Percentiles rank a stretch among this genome's conserved stretches.
phyloP scores from a whole-genome alignment of 805 yeast genomes.

The Starmerella lactis-condensi region DNA sequence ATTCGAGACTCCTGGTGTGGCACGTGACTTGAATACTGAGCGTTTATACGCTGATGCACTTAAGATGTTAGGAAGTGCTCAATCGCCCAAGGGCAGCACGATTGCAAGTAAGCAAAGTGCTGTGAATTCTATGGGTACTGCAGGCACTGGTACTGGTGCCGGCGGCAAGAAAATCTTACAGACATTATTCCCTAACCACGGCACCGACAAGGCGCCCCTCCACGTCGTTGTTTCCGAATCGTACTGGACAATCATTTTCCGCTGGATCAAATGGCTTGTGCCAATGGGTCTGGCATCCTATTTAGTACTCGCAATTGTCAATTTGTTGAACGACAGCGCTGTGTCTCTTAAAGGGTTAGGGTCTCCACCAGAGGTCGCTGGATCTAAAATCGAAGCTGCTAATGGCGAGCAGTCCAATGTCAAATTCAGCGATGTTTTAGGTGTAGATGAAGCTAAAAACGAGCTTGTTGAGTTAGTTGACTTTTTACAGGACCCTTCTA shows the following conservation, averaged over 20 bases:
- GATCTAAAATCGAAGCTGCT: constrained; percentile 53
- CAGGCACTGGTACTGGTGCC: constrained; percentile 2
- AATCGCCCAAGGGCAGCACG: constrained; percentile 20
- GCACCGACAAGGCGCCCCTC: constrained; percentile 47
- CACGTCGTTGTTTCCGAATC: constrained; percentile 89
- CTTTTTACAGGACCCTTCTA: constrained; percentile 85
- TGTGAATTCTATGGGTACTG: constrained; percentile 1
- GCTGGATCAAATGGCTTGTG: constrained; percentile 76
- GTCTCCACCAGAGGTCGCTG: constrained; percentile 21
- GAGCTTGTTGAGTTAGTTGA: constrained; percentile 97
- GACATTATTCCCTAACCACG: constrained; percentile 5
- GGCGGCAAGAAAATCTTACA: constrained; percentile 1
- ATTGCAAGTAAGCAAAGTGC: constrained; percentile 9
- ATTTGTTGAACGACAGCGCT: constrained; percentile 64
- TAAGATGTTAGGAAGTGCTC: no score
- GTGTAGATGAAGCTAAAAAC: constrained; percentile 95
- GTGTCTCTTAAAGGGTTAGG: constrained; percentile 44
- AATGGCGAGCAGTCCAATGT: constrained; percentile 77
- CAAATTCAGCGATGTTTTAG: constrained; percentile 81
- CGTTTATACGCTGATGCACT: constrained; percentile 65
- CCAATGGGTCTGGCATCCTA: constrained; percentile 66
- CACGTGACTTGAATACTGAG: constrained; percentile 62
- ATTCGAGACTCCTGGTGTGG: constrained; percentile 86
- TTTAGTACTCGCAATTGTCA: constrained; percentile 62
- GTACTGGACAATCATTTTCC: constrained; percentile 53